Conservation (phyloP, 352 stramenopile species). For the Globisporangium cylindrosporum region DNA sequence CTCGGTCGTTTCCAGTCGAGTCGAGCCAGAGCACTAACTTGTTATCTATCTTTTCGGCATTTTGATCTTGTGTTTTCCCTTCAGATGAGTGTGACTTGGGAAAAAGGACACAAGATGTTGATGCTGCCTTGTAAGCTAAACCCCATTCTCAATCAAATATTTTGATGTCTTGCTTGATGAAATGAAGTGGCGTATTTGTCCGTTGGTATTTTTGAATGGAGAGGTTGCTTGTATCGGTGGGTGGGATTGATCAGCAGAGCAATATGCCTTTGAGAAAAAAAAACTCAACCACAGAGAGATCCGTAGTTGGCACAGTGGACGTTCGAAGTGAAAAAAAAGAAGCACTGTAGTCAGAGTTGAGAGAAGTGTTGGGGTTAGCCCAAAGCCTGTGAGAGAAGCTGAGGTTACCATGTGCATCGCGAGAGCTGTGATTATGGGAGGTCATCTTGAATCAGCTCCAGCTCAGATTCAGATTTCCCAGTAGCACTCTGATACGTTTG, state of each 20-base stretch:
- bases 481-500: too few relatives aligned
- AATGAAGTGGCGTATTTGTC: not conserved
- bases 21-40: not conserved
- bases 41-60: conserved; percentile 10
- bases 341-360: too few relatives aligned
- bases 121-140: conserved; percentile 9
- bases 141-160: not conserved
- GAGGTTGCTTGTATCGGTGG: too few relatives aligned
- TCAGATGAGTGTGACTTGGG: not conserved
- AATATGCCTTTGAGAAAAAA: not conserved
- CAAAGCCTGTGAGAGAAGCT: too few relatives aligned
- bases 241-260: too few relatives aligned
- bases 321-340: too few relatives aligned
- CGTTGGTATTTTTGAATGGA: not conserved
- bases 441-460: not conserved
- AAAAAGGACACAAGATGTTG: not conserved
- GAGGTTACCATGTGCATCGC: too few relatives aligned
- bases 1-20: not conserved
- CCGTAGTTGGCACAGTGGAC: too few relatives aligned
- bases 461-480: not conserved
- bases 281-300: too few relatives aligned
- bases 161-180: not conserved
- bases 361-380: too few relatives aligned
- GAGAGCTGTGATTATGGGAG: too few relatives aligned
- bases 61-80: not conserved